Base-by-base conservation (phyloP, 2,329 filamentous ascomycete genomes). In the Penicillium occitanis region DNA sequence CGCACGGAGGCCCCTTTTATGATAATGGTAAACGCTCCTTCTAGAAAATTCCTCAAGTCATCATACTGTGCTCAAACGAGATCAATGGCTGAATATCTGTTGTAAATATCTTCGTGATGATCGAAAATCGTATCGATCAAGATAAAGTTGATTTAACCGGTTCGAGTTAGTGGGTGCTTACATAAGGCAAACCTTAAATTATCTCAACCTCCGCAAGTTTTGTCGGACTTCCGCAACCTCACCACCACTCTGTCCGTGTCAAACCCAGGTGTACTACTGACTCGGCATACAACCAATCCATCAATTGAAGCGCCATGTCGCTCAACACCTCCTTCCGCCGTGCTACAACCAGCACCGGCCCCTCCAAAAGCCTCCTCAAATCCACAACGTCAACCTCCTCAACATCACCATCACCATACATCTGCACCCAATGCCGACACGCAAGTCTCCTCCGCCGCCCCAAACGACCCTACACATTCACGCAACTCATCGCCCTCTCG, bases 391-490 rank as follows among this genome's bases (percentile, higher is more conserved):
- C 25, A 25, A 25, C 25, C 25, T 72, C 74, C 69, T 71, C 73
- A 69, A 72, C 71, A 67, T 66, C 71, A 17, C 68, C 74, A 60
- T 78, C 76, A 68, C 80, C 79, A 60, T 82, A 79, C 72, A 74
- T 81, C 71, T 82, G 78, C 78, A 80, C 79, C 60, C 90, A 93
- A 81, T 84, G 88, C 76, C 90, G 93, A 68, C 88, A 92, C 76
- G 95, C 95, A 62, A 93, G 91, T 28, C 90, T 97, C 69, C 87
- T 98, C 75, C 86, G 86, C 68, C 92, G 95, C 17, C 93, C 93
- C n/a, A 91, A 93, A 75, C 88, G 93, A 5, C 94, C 95, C 50
- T 98, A 97, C 85, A 92, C 90, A 71, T 98, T 97, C 84, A 97
- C 94, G n/a, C 95, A 99, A 81, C 87, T 99, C 68, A 85, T 99